These are phyloP conservation scores for Anthostomella pinea DNA, from an alignment of 2,329 filamentous ascomycete genomes.

Conservation along the genomic window DNA sequence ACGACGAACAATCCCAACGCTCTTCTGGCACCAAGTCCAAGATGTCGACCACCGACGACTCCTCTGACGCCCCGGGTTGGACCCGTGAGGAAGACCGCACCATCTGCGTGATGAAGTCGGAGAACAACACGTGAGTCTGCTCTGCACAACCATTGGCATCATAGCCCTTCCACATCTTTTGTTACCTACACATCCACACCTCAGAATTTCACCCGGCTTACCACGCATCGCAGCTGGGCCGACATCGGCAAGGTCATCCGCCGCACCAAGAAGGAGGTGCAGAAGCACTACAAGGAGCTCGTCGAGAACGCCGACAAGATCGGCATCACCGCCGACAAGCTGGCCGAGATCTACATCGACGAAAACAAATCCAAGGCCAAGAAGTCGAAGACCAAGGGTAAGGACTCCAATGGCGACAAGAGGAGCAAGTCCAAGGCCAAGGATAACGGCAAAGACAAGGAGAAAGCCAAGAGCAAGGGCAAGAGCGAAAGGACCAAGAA, in stretches of 20 bases:
- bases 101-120: constrained; percentile 14
- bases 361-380: constrained; percentile 1
- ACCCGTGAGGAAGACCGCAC: constrained; percentile 17
- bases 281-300: constrained; percentile 13
- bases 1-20: constrained; percentile 1
- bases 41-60: constrained; percentile 4
- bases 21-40: neutral
- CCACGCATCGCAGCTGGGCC: constrained; percentile 12
- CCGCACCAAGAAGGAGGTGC: constrained; percentile 10
- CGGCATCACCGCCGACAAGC: constrained; percentile 8
- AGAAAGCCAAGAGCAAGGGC: neutral
- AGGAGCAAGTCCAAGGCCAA: constrained; percentile 2
- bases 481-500: constrained; percentile 3
- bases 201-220: too few species aligned
- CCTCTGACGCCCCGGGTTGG: constrained; percentile 16
- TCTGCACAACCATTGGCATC: neutral
- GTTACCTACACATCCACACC: too few species aligned
- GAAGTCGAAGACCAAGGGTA: neutral
- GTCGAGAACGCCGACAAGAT: constrained; percentile 8
- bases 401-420: neutral
- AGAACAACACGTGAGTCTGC: constrained; percentile 15
- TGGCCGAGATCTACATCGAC: constrained; percentile 10
- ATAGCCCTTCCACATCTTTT: neutral
- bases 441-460: constrained; percentile 3
- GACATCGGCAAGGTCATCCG: constrained; percentile 15